A percentile compares a stretch with the other conserved stretches of the same genome.
Evolutionary conservation across 1,139 yeast species (phyloP).

Genomic region (Taphrina wiesneri): DNA sequence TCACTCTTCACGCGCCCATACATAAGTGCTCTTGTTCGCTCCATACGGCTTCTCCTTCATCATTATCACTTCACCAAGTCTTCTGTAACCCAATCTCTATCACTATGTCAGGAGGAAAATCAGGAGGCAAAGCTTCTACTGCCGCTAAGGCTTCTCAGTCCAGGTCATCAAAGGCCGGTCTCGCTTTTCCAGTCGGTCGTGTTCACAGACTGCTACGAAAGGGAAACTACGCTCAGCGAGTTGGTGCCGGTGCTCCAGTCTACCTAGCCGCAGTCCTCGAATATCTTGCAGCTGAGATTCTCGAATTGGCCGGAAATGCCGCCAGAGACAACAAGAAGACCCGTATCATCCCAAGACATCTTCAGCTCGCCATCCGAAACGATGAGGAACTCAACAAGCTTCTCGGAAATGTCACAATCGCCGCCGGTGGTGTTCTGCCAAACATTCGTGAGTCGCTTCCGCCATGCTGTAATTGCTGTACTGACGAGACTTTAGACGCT

Average conservation of each 20-base stretch:
- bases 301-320: constrained; percentile 98
- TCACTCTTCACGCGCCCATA: constrained; percentile 2
- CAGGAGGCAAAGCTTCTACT: constrained; percentile 88
- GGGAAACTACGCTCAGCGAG: constrained; percentile 99
- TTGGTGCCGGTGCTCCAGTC: constrained; percentile 86
- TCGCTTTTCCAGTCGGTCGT: constrained; percentile 99
- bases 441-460: constrained; percentile 51
- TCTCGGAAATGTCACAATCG: constrained; percentile 90
- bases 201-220: constrained; percentile 95
- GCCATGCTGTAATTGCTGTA: background rate
- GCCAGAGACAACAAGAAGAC: constrained; percentile 98
- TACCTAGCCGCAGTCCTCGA: constrained; percentile 95
- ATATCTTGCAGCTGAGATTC: constrained; percentile 93
- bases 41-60: constrained; percentile 4
- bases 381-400: constrained; percentile 95
- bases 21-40: constrained; percentile 2
- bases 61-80: constrained; percentile 5
- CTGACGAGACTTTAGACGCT: constrained; percentile 43
- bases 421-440: constrained; percentile 98
- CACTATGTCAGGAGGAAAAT: constrained; percentile 76
- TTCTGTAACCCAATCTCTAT: background rate
- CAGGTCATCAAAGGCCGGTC: constrained; percentile 97
- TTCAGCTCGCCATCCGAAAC: constrained; percentile 97
- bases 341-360: constrained; percentile 97
- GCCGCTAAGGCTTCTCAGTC: constrained; percentile 94